These are phyloP conservation scores for Phaeosphaeriaceae sp. DNA, from an alignment of 2,329 filamentous ascomycete species.

Conservation along the genomic window DNA sequence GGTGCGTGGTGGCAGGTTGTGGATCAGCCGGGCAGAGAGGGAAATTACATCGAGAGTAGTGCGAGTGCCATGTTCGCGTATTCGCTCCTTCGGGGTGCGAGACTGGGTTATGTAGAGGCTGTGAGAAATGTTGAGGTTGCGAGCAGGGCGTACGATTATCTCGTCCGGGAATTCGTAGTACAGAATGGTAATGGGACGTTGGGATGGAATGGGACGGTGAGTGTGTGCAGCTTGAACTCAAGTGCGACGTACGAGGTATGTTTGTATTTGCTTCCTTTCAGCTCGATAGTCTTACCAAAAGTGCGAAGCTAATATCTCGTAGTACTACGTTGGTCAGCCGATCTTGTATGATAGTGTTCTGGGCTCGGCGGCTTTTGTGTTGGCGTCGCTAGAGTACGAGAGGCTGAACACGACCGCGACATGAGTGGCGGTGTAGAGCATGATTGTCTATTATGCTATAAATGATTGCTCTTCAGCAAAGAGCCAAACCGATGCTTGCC, in stretches of 20 bases:
- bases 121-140: constrained; percentile 5
- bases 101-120: constrained; percentile 43
- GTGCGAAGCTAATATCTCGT: background rate
- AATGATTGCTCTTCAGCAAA: background rate
- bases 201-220: constrained; percentile 41
- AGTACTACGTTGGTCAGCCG: constrained; percentile 54
- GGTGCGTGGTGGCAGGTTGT: constrained; percentile 67
- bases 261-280: background rate
- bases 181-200: constrained; percentile 27
- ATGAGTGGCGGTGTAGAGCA: background rate
- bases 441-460: background rate
- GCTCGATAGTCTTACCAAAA: too few species aligned
- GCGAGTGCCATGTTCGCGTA: constrained; percentile 65
- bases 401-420: background rate
- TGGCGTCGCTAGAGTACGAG: constrained; percentile 33
- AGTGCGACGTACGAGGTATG: constrained; percentile 33
- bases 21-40: constrained; percentile 54
- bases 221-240: constrained; percentile 34
- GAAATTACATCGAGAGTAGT: constrained; percentile 68
- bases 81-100: constrained; percentile 57
- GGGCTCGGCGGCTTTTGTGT: constrained; percentile 31
- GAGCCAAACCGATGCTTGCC: background rate
- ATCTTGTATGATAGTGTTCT: constrained; percentile 30
- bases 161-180: constrained; percentile 28
- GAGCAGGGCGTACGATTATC: constrained; percentile 43